Evolutionary conservation across 2,329 filamentous ascomycete genomes (phyloP).

Genomic region (Colletotrichum sp.): DNA sequence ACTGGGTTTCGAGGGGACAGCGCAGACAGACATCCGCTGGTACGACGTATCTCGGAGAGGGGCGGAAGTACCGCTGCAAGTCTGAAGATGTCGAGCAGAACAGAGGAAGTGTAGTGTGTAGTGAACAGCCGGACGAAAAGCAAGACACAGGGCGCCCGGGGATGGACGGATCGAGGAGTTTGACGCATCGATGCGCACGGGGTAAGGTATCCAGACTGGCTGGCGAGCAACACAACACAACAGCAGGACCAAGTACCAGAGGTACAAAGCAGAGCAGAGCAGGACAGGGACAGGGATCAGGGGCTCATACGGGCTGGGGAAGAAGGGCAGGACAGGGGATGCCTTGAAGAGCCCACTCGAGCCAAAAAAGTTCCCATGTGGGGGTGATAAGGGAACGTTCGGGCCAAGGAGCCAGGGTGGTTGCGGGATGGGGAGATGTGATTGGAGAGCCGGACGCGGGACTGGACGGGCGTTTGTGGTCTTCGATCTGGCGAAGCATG

Average conservation of each 20-base stretch:
- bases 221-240: neutral
- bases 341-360: neutral
- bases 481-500: constrained; percentile 14
- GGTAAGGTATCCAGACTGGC: neutral
- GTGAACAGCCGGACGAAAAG: neutral
- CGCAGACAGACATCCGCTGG: neutral
- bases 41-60: neutral
- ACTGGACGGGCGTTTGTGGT: constrained; percentile 16
- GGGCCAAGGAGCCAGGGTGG: neutral
- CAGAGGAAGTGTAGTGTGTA: neutral
- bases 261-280: neutral
- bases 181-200: neutral
- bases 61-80: neutral
- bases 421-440: neutral
- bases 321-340: neutral
- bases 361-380: constrained; percentile 20
- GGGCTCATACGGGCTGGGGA: constrained; percentile 6
- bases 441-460: constrained; percentile 7
- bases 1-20: neutral
- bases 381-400: constrained; percentile 14
- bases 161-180: neutral
- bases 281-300: neutral
- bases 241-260: neutral
- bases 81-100: neutral
- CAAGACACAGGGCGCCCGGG: neutral